phyloP scores from a whole-genome alignment of 345 rosid genomes.

The Populus deltoides region DNA sequence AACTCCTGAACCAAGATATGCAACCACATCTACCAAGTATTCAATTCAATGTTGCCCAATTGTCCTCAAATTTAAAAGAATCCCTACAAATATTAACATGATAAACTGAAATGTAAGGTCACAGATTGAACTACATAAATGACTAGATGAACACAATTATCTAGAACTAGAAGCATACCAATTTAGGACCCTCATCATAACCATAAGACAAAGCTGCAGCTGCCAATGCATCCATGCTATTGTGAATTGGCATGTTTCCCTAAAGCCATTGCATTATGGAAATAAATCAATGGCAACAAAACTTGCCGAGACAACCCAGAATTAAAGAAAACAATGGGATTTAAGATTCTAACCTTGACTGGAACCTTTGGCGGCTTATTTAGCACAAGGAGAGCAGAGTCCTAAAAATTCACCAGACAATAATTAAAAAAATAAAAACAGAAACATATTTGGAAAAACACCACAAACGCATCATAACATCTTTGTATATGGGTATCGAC shows the following conservation, averaged over 20 bases:
- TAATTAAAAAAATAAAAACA: neutral
- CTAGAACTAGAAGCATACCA: conserved; percentile 45
- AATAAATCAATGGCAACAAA: conserved; percentile 7
- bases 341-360: conserved; percentile 55
- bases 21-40: too few relatives aligned
- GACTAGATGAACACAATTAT: neutral
- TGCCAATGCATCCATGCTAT: conserved; percentile 95
- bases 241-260: conserved; percentile 86
- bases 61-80: too few relatives aligned
- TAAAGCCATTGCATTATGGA: conserved; percentile 14
- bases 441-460: conserved; percentile 4
- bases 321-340: neutral
- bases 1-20: too few relatives aligned
- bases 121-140: neutral
- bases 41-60: too few relatives aligned
- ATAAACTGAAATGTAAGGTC: neutral
- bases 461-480: neutral
- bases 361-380: conserved; percentile 92
- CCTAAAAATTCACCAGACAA: conserved; percentile 42
- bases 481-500: neutral
- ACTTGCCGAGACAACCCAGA: neutral
- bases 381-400: conserved; percentile 72
- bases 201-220: conserved; percentile 87
- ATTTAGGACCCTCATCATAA: conserved; percentile 76
- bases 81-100: too few relatives aligned